phyloP scores from a whole-genome alignment of 768 basidiomycete species.

The Macrolepiota albuminosa region DNA sequence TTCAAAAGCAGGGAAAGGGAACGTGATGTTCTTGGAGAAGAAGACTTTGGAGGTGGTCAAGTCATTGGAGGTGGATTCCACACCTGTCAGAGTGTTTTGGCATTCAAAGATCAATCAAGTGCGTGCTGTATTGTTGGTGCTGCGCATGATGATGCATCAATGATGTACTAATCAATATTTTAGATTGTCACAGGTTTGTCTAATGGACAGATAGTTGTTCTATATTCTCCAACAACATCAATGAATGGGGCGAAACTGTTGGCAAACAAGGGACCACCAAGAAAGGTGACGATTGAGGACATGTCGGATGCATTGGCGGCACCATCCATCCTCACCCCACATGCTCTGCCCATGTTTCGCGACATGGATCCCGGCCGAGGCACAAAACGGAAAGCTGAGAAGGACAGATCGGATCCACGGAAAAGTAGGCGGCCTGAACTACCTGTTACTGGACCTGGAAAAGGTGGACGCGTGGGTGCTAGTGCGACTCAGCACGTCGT shows the following conservation, averaged over 20 bases:
- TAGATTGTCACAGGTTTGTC: slow-evolving; percentile 88
- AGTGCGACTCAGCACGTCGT: slow-evolving; percentile 97
- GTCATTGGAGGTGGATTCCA: slow-evolving; percentile 63
- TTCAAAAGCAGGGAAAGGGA: slow-evolving; percentile 63
- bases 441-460: slow-evolving; percentile 89
- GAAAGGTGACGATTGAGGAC: slow-evolving; percentile 81
- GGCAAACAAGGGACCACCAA: slow-evolving; percentile 79
- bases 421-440: slow-evolving; percentile 92
- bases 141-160: not conserved
- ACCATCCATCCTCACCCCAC: slow-evolving; percentile 89
- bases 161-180: slow-evolving; percentile 1
- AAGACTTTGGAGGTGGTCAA: slow-evolving; percentile 66
- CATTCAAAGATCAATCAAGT: slow-evolving; percentile 98
- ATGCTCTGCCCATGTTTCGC: slow-evolving; percentile 88
- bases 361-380: slow-evolving; percentile 73
- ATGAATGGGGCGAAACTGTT: slow-evolving; percentile 90
- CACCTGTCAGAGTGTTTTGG: slow-evolving; percentile 90
- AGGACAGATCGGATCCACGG: slow-evolving; percentile 81
- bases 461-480: slow-evolving; percentile 91
- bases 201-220: slow-evolving; percentile 80
- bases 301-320: slow-evolving; percentile 82
- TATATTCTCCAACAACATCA: slow-evolving; percentile 90
- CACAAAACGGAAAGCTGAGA: slow-evolving; percentile 86
- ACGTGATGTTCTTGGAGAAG: slow-evolving; percentile 69
- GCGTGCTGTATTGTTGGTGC: slow-evolving; percentile 21